These are phyloP conservation scores for Sarocladiaceae sp. DNA, from an alignment of 2,329 filamentous ascomycete genomes.

Conservation along the genomic window DNA sequence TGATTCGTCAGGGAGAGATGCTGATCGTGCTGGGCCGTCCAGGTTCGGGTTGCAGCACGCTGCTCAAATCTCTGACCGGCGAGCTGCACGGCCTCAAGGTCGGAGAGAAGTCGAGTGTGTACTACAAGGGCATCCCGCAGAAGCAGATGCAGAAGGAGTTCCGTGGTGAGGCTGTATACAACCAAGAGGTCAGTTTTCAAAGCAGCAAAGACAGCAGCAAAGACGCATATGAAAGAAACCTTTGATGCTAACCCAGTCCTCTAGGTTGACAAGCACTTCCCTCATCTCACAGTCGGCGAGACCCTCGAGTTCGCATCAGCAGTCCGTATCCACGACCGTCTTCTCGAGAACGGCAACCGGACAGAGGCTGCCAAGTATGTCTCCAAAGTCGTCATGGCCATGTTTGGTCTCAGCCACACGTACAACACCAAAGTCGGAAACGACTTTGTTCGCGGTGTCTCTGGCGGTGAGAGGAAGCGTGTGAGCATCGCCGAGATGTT, in stretches of 20 bases:
- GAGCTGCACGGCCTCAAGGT: conserved; percentile 53
- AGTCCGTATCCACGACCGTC: conserved; percentile 34
- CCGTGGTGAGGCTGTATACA: conserved; percentile 64
- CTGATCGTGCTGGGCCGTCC: conserved; percentile 63
- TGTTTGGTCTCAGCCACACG: conserved; percentile 68
- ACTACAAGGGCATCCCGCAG: conserved; percentile 57
- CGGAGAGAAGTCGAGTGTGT: conserved; percentile 42
- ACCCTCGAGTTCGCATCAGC: conserved; percentile 68
- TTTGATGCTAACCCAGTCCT: neutral
- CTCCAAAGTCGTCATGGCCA: conserved; percentile 53
- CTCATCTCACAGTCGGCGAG: conserved; percentile 68
- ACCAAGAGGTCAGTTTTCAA: conserved; percentile 52
- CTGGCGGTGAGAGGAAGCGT: conserved; percentile 68
- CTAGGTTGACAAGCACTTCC: conserved; percentile 65
- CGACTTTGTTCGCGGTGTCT: conserved; percentile 65
- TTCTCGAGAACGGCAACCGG: conserved; percentile 6
- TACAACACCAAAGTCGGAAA: conserved; percentile 63
- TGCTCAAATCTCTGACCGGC: conserved; percentile 56
- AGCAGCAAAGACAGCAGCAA: accelerated
- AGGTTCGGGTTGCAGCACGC: conserved; percentile 56
- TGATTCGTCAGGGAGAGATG: conserved; percentile 59
- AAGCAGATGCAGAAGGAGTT: conserved; percentile 52
- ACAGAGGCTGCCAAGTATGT: neutral
- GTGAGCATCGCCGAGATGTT: conserved; percentile 77
- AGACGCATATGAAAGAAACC: neutral